Percentiles rank a stretch among this genome's conserved stretches.
Evolutionary conservation across 2,329 filamentous ascomycete species (phyloP).

Genomic region (Chaetomiaceae sp.): DNA sequence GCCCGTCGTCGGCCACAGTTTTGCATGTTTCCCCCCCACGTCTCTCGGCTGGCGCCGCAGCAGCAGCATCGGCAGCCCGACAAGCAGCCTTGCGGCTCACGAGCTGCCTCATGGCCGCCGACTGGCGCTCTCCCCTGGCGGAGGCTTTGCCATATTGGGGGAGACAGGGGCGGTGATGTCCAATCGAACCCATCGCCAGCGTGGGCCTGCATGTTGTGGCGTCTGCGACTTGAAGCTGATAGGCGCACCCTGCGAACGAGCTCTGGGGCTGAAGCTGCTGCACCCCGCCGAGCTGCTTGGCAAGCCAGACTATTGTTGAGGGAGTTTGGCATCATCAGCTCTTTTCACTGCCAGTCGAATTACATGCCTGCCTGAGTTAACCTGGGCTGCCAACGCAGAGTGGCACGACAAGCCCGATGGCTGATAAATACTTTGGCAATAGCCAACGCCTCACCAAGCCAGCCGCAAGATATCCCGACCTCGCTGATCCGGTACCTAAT

Average conservation of each 20-base stretch:
- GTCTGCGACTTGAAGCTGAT: not conserved
- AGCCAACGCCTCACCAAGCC: no score
- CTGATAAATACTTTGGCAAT: no score
- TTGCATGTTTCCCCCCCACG: not conserved
- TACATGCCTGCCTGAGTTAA: no score
- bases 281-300: not conserved
- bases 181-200: not conserved
- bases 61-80: not conserved
- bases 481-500: not conserved
- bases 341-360: no score
- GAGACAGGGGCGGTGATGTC: not conserved
- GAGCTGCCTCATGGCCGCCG: not conserved
- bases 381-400: no score
- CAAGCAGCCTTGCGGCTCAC: no score
- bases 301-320: no score
- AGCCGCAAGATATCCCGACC: no score
- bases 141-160: not conserved
- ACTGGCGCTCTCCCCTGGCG: not conserved
- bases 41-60: not conserved
- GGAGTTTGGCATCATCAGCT: no score
- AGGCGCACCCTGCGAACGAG: not conserved
- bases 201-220: slow-evolving; percentile 1
- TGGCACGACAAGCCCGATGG: no score
- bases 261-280: slow-evolving; percentile 1
- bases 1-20: not conserved